phyloP scores from a whole-genome alignment of 139 green algal species.

The Tetraselmis striata region DNA sequence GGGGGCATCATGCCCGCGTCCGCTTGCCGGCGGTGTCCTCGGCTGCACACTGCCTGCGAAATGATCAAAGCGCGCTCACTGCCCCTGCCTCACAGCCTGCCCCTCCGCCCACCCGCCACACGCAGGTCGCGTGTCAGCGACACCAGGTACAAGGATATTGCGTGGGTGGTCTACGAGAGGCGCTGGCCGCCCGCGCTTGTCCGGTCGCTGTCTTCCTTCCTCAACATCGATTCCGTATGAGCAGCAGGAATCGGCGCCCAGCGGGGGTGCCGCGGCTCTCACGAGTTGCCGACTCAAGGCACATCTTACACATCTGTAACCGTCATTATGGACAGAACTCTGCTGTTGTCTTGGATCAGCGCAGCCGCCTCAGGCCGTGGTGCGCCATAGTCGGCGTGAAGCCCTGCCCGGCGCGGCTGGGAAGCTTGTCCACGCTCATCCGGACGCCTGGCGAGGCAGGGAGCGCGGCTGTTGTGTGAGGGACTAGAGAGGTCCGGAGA shows the following conservation, averaged over 20 bases:
- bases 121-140: neutral
- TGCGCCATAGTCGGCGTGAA: neutral
- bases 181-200: conserved; percentile 67
- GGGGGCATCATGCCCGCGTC: neutral
- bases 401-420: neutral
- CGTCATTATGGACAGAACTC: too few relatives aligned
- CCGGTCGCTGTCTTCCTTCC: conserved; percentile 48
- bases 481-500: too few relatives aligned
- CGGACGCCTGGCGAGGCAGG: too few relatives aligned
- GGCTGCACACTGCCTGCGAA: conserved; percentile 12
- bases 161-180: conserved; percentile 56
- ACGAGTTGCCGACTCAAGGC: too few relatives aligned
- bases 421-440: neutral
- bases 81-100: neutral
- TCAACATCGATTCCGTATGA: conserved; percentile 50
- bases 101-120: neutral
- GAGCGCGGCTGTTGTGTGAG: too few relatives aligned
- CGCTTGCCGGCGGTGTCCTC: conserved; percentile 3
- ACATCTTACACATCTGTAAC: too few relatives aligned
- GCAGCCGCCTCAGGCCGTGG: neutral
- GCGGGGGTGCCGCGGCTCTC: too few relatives aligned
- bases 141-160: conserved; percentile 42
- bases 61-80: neutral
- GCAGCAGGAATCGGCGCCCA: too few relatives aligned
- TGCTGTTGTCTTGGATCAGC: too few relatives aligned